Evolutionary conservation across 73 alveolate genomes (phyloP).

Genomic region (Tetrahymena borealis): DNA sequence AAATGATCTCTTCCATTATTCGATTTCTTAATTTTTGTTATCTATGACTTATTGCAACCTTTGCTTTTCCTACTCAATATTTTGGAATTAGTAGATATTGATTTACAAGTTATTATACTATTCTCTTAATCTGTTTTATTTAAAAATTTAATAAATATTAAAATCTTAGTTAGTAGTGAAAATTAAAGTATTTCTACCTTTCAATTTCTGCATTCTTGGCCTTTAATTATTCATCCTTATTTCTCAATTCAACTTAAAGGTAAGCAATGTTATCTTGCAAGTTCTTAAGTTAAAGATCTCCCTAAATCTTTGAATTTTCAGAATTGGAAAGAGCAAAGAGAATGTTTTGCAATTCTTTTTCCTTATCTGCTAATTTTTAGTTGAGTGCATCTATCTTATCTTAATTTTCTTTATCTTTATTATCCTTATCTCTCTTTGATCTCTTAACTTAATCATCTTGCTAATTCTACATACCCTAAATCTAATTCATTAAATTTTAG

Average conservation of each 20-base stretch:
- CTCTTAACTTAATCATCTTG: not conserved
- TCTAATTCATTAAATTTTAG: not conserved
- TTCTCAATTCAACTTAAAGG: not conserved
- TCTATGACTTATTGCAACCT: not conserved
- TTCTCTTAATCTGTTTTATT: not conserved
- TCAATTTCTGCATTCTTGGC: not conserved
- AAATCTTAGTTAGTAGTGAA: not conserved
- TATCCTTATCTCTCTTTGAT: not conserved
- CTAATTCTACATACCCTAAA: not conserved
- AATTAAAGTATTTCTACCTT: not conserved
- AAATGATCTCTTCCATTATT: not conserved
- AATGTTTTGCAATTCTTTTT: not conserved
- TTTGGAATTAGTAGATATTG: not conserved
- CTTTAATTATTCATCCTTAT: not conserved
- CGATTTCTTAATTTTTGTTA: not conserved
- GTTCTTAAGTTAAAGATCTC: not conserved
- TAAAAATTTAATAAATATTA: not conserved
- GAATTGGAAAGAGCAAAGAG: not conserved
- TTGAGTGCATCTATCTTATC: not conserved
- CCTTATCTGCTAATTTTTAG: not conserved
- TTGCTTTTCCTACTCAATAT: not conserved
- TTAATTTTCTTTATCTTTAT: not conserved
- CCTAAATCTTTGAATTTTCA: not conserved
- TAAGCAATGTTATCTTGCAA: not conserved
- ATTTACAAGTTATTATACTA: not conserved